Percentiles rank a stretch among this genome's conserved stretches.
phyloP scores from a whole-genome alignment of 148 eudicot genomes.

The Rhododendron henanense region DNA sequence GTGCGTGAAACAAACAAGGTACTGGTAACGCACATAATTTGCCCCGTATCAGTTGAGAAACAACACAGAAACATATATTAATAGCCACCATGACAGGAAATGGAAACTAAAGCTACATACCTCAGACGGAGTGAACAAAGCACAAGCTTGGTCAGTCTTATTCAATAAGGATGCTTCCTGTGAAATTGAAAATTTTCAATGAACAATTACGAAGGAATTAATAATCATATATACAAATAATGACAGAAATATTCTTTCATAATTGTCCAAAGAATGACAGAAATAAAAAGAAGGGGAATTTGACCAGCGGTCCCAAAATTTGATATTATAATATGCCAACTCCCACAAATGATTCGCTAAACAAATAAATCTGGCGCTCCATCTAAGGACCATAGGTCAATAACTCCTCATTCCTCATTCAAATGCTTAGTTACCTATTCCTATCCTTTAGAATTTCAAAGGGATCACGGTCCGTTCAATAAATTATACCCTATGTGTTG shows the following conservation, averaged over 20 bases:
- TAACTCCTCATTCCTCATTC: not conserved
- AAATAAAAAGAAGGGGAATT: not conserved
- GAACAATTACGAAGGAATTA: not conserved
- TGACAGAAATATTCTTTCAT: not conserved
- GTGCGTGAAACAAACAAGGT: not conserved
- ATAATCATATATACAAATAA: not conserved
- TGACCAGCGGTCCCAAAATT: not conserved
- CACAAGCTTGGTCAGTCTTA: slow-evolving; percentile 85
- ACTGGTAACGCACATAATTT: not conserved
- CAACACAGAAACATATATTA: not conserved
- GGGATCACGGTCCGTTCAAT: not conserved
- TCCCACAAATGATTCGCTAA: not conserved
- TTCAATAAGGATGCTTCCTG: slow-evolving; percentile 92
- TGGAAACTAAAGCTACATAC: slow-evolving; percentile 27
- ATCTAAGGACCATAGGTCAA: not conserved
- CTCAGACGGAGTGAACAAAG: slow-evolving; percentile 67
- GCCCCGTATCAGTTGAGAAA: not conserved
- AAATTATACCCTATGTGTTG: not conserved
- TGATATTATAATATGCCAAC: not conserved
- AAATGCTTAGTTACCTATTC: not conserved
- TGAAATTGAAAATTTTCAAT: slow-evolving; percentile 8
- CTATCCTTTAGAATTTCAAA: not conserved
- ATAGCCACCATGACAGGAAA: not conserved
- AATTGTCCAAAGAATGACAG: not conserved
- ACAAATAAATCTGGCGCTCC: not conserved